These are phyloP conservation scores for Discostella pseudostelligera DNA, from an alignment of 108 stramenopile genomes.

Conservation along the genomic window DNA sequence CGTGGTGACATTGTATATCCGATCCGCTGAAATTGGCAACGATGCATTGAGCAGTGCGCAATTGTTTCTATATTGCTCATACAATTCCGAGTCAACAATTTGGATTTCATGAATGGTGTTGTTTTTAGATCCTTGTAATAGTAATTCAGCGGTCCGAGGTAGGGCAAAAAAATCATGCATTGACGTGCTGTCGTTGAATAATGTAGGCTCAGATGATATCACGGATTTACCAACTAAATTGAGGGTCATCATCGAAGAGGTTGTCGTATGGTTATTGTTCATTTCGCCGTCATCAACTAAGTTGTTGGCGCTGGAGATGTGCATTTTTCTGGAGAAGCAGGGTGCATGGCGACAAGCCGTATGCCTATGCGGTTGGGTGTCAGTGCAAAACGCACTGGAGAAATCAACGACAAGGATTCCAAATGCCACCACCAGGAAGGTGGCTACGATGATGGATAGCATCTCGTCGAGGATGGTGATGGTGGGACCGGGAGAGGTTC, in stretches of 20 bases:
- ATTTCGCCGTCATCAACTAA: neutral
- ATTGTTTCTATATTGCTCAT: conserved; percentile 19
- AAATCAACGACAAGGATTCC: neutral
- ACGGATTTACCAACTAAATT: conserved; percentile 13
- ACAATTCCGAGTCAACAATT: conserved; percentile 22
- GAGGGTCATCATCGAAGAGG: conserved; percentile 14
- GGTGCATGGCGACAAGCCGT: neutral
- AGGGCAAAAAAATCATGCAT: conserved; percentile 39
- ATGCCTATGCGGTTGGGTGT: neutral
- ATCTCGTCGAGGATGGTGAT: no score
- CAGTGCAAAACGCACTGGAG: neutral
- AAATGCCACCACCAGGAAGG: no score
- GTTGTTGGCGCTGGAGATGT: neutral
- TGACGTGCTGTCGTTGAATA: conserved; percentile 1
- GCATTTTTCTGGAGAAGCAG: neutral
- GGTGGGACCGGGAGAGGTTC: no score
- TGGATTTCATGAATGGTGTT: conserved; percentile 27
- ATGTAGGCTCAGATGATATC: conserved; percentile 1
- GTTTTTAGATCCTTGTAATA: conserved; percentile 41
- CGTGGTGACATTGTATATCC: conserved; percentile 38
- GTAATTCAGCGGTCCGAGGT: conserved; percentile 22
- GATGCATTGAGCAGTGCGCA: conserved; percentile 23
- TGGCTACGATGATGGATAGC: no score
- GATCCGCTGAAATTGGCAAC: conserved; percentile 18
- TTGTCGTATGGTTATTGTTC: neutral